Evolutionary conservation across 23 red algal genomes (phyloP).

Genomic region (Gracilariopsis chorda): DNA sequence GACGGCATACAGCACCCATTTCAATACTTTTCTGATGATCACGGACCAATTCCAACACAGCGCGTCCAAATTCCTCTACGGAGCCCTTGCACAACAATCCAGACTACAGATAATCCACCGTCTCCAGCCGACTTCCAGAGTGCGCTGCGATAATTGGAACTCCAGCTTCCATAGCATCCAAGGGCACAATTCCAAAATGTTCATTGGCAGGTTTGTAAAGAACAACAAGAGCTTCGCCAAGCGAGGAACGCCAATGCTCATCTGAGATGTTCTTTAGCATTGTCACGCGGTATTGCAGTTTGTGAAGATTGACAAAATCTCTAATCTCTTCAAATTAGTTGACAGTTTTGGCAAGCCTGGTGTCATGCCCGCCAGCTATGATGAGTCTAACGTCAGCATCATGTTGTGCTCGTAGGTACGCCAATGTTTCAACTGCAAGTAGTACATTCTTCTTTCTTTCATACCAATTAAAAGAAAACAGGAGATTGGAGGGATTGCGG

Average conservation of each 20-base stretch:
- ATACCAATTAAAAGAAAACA: slow-evolving; percentile 85
- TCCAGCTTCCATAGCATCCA: slow-evolving; percentile 87
- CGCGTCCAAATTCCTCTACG: slow-evolving; percentile 26
- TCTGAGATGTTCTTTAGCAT: slow-evolving; percentile 68
- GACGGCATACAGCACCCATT: too few species aligned
- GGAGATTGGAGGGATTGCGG: neutral
- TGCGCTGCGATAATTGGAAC: slow-evolving; percentile 68
- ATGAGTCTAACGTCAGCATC: slow-evolving; percentile 24
- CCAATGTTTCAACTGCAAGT: slow-evolving; percentile 51
- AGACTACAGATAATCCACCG: slow-evolving; percentile 63
- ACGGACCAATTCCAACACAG: neutral
- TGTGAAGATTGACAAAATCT: neutral
- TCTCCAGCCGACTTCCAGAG: slow-evolving; percentile 72
- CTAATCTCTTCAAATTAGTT: slow-evolving; percentile 25
- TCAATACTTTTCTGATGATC: neutral
- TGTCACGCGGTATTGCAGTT: neutral
- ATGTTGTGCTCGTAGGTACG: neutral
- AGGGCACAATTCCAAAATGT: slow-evolving; percentile 95
- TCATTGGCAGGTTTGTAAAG: slow-evolving; percentile 82
- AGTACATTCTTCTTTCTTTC: slow-evolving; percentile 83
- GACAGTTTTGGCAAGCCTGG: slow-evolving; percentile 72
- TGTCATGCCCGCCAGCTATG: slow-evolving; percentile 83
- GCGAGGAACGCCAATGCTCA: neutral
- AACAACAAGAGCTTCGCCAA: slow-evolving; percentile 21
- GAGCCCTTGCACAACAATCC: slow-evolving; percentile 55